These are phyloP conservation scores for Collybiopsis luxurians DNA, from an alignment of 768 basidiomycete genomes.

Conservation along the genomic window DNA sequence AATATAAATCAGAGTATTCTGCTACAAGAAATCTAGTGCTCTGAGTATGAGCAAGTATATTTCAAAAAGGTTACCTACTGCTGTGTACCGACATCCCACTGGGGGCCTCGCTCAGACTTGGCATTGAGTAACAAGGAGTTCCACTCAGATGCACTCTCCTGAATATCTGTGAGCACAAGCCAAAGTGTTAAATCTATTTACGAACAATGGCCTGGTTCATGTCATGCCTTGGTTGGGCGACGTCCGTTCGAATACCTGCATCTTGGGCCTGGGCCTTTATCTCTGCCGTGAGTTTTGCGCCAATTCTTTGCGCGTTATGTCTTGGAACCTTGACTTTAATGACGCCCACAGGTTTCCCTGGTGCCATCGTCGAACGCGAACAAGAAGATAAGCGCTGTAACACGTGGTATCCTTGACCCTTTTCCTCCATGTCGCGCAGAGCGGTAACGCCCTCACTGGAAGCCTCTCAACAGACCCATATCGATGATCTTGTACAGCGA, in stretches of 20 bases:
- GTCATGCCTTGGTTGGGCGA: constrained; percentile 62
- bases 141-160: constrained; percentile 85
- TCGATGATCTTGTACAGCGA: constrained; percentile 70
- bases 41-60: neutral
- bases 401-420: too few relatives aligned
- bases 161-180: neutral
- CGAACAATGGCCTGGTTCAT: constrained; percentile 67
- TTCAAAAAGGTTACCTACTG: constrained; percentile 55
- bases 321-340: constrained; percentile 69
- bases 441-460: constrained; percentile 33
- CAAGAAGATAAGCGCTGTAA: neutral
- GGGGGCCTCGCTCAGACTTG: constrained; percentile 78
- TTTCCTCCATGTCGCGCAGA: constrained; percentile 16
- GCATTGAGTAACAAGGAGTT: constrained; percentile 78
- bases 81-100: constrained; percentile 87
- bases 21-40: constrained; percentile 70
- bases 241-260: constrained; percentile 50
- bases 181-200: constrained; percentile 13
- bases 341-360: constrained; percentile 50
- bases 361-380: constrained; percentile 44
- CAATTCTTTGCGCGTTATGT: constrained; percentile 72
- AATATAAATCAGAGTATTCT: constrained; percentile 68
- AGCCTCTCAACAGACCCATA: constrained; percentile 62
- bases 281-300: constrained; percentile 56
- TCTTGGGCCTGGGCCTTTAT: constrained; percentile 54